These are phyloP conservation scores for Eimeria tenella DNA, from an alignment of 169 alveolate genomes.

Conservation along the genomic window DNA sequence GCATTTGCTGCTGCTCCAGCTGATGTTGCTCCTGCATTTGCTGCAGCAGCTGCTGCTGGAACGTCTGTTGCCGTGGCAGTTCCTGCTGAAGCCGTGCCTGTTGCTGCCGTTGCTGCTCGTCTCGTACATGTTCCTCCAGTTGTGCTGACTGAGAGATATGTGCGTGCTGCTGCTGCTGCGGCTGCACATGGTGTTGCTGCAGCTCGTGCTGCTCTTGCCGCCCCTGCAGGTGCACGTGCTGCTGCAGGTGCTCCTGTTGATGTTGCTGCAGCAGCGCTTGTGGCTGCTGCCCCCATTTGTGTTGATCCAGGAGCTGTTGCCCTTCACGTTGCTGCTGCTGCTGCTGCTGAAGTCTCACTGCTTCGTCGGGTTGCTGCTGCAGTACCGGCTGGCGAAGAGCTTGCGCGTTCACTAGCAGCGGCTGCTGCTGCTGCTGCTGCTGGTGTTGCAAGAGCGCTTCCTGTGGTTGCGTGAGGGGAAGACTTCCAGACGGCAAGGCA, in stretches of 20 bases:
- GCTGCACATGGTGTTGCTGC: constrained; percentile 10
- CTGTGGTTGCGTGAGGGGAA: background rate
- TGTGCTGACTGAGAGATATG: too few relatives aligned
- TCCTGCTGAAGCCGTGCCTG: background rate
- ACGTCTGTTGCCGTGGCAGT: background rate
- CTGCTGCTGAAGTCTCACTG: background rate
- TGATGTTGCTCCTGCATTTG: background rate
- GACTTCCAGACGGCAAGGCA: background rate
- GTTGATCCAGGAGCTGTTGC: background rate
- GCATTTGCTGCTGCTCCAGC: background rate
- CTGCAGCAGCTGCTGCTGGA: background rate
- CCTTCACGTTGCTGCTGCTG: constrained; percentile 1
- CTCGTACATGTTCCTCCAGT: too few relatives aligned
- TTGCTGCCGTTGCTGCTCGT: too few relatives aligned
- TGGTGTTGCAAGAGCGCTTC: background rate
- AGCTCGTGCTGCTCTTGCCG: background rate
- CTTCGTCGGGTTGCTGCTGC: background rate
- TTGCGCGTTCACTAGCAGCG: background rate
- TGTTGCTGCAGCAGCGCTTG: background rate
- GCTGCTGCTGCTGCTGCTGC: constrained; percentile 41
- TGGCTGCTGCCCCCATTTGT: background rate
- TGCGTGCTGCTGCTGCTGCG: too few relatives aligned
- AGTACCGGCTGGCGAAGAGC: too few relatives aligned
- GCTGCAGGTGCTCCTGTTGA: background rate
- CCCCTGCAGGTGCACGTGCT: background rate